Base-by-base conservation (phyloP, 2,329 filamentous ascomycete genomes). In the Nothophoma quercina region DNA sequence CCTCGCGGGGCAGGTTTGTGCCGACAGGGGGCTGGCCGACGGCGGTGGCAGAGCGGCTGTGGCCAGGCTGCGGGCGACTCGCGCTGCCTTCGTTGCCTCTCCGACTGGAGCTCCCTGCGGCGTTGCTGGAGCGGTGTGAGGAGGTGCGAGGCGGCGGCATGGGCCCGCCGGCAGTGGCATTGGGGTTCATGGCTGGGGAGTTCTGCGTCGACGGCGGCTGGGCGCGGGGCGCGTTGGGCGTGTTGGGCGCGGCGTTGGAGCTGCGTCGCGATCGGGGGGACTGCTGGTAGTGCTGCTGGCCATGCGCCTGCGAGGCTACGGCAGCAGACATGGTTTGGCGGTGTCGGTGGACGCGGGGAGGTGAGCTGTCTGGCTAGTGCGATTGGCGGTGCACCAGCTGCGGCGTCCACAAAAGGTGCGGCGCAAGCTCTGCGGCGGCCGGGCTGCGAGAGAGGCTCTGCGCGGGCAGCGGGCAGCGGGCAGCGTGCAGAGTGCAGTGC, bases 131-230 rank as follows among this genome's bases (percentile, higher is more conserved):
- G 77, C 79, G 82, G 60, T 86, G 88, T 34, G 91, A 95, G 12
- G 92, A 96, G 7, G 90, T 93, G 68, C 92, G 85, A 28, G 90
- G 90, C 39, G 78, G 92, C 48, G 89, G 87, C 63, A 90, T 82
- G 19, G 90, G 88, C 45, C 89, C 85, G 23, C 74, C 74, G 51
- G 59, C 80, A 84, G 75, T 77, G 83, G 77, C 80, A 78, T 67
- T 81, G 79, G 72, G 56, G 66, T 61, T 60, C 38, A 58, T 63
- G 49, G 65, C 61, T 23, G 72, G 64, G 32, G 74, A 72, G 57
- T 70, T 60, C 57, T 67, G 52, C 51, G 72, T 69, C 43, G 70
- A 61, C 18, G 68, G 65, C 39, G 67, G 61, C 8, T 76, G 71
- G 46, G 75, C 69, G 66, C 69, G 74, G 43, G 75, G 71, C 15